Percentiles rank a stretch among this genome's conserved stretches.
Evolutionary conservation across 106 monocot species (phyloP).

Genomic region (Hemerocallis citrina): DNA sequence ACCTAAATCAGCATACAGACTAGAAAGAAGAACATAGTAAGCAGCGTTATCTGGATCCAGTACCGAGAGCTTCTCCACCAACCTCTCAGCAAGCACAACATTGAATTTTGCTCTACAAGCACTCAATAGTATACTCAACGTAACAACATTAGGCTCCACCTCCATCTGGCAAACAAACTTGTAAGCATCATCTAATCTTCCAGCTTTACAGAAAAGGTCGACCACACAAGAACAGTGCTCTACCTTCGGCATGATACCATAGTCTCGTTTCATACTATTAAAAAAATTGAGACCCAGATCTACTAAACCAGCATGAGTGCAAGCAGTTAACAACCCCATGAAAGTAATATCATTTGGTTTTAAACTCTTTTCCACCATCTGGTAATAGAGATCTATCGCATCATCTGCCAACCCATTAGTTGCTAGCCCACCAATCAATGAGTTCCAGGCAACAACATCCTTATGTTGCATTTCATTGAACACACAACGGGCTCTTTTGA

Average conservation of each 20-base stretch:
- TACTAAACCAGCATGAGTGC: constrained; percentile 79
- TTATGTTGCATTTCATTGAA: constrained; percentile 55
- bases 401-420: constrained; percentile 53
- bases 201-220: constrained; percentile 71
- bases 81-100: constrained; percentile 60
- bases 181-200: constrained; percentile 61
- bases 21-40: constrained; percentile 81
- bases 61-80: constrained; percentile 44
- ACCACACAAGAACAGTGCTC: constrained; percentile 83
- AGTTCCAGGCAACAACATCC: constrained; percentile 82
- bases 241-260: constrained; percentile 46
- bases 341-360: constrained; percentile 72
- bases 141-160: constrained; percentile 58
- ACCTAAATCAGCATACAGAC: constrained; percentile 60
- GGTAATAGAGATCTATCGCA: constrained; percentile 47
- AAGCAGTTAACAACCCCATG: constrained; percentile 65
- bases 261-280: constrained; percentile 34
- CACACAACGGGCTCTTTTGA: constrained; percentile 38
- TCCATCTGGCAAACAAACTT: constrained; percentile 66
- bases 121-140: constrained; percentile 79
- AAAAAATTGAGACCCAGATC: constrained; percentile 56
- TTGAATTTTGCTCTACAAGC: constrained; percentile 50
- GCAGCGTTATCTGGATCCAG: constrained; percentile 81
- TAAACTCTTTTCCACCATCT: constrained; percentile 37
- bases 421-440: constrained; percentile 84